Conservation (phyloP, 805 yeast genomes). For the Cyberlindnera euphorbiae region DNA sequence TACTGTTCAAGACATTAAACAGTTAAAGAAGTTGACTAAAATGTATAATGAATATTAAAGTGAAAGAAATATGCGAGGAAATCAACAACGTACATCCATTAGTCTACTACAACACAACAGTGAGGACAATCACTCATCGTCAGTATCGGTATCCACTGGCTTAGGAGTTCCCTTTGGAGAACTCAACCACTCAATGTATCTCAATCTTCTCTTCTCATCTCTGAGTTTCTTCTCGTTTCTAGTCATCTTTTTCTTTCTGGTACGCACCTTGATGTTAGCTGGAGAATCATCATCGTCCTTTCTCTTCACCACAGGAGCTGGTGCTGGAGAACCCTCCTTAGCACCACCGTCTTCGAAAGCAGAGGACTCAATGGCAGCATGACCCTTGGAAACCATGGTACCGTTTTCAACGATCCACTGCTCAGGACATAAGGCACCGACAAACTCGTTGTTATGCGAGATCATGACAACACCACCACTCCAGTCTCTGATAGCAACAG, state of each 20-base stretch:
- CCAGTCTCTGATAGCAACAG: conserved; percentile 98
- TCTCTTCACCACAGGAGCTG: conserved; percentile 39
- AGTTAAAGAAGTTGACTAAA: too few relatives aligned
- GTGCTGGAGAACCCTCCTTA: conserved; percentile 44
- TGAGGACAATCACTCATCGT: conserved; percentile 53
- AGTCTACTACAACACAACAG: neutral
- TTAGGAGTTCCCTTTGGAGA: conserved; percentile 98
- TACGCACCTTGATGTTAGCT: conserved; percentile 88
- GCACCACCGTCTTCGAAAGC: conserved; percentile 80
- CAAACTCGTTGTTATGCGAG: conserved; percentile 95
- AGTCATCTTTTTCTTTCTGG: conserved; percentile 94
- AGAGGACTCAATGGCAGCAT: conserved; percentile 64
- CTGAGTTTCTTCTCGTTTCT: conserved; percentile 92
- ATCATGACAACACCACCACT: conserved; percentile 97
- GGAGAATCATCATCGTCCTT: conserved; percentile 82
- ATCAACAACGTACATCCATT: too few relatives aligned
- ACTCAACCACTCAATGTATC: conserved; percentile 91
- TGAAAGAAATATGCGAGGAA: too few relatives aligned
- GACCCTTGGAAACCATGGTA: conserved; percentile 78
- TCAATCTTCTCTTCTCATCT: conserved; percentile 88
- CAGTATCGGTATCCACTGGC: conserved; percentile 82
- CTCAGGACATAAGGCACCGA: conserved; percentile 96
- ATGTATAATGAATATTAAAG: too few relatives aligned
- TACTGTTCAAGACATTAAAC: too few relatives aligned
- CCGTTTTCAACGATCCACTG: conserved; percentile 98